Conservation (phyloP, 176 grass and related monocot species). For the sorghum (Sorghum bicolor) region DNA sequence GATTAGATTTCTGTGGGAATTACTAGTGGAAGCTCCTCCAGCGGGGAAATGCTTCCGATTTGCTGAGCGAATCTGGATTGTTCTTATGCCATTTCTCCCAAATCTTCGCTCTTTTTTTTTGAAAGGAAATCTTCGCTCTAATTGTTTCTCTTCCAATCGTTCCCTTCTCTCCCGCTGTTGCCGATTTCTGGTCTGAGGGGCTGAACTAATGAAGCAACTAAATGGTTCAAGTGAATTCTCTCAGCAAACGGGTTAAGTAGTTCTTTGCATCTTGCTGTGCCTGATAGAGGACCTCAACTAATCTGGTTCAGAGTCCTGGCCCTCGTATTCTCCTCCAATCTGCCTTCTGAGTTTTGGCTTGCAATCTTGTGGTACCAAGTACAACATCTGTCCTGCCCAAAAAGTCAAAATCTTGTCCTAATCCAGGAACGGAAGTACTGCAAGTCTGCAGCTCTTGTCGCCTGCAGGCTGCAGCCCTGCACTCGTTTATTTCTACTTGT, state of each 20-base stretch:
- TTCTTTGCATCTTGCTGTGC: neutral
- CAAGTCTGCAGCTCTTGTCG: neutral
- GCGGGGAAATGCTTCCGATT: neutral
- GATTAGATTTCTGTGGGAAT: neutral
- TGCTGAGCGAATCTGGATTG: conserved; percentile 7
- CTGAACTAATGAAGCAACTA: neutral
- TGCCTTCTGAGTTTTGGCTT: neutral
- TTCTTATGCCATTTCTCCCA: neutral
- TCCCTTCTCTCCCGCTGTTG: neutral
- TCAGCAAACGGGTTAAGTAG: neutral
- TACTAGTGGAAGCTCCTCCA: neutral
- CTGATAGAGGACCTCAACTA: neutral
- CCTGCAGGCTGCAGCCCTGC: neutral
- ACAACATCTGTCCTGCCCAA: conserved; percentile 13
- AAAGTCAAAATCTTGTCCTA: conserved; percentile 2
- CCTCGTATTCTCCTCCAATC: neutral
- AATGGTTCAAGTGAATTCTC: neutral
- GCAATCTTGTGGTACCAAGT: neutral
- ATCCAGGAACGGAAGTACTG: conserved; percentile 8
- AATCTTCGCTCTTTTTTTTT: neutral
- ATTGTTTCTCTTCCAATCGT: neutral
- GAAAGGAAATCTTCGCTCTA: neutral
- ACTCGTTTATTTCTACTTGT: neutral
- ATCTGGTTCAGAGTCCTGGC: neutral
- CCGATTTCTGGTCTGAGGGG: neutral